Conservation (phyloP, 805 yeast species). For the Tetrapisispora phaffii region DNA sequence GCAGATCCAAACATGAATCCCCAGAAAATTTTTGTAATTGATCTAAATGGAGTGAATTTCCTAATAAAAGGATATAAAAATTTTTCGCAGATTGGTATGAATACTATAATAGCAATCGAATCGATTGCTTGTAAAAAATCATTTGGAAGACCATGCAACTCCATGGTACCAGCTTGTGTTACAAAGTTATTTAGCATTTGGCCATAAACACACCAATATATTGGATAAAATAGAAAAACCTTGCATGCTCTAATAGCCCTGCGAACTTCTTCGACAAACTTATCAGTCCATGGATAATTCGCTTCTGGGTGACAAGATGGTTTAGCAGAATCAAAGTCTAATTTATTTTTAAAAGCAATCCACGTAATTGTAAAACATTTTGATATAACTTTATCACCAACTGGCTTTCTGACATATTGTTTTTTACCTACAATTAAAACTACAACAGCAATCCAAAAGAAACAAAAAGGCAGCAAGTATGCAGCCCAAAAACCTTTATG, state of each 20-base stretch:
- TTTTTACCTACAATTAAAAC: constrained; percentile 46
- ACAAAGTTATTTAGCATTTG: constrained; percentile 68
- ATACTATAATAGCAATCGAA: constrained; percentile 63
- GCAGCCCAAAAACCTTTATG: constrained; percentile 68
- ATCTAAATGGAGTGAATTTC: constrained; percentile 45
- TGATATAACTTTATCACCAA: constrained; percentile 50
- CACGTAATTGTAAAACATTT: constrained; percentile 39
- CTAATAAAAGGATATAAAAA: constrained; percentile 46
- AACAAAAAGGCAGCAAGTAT: constrained; percentile 57
- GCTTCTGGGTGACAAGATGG: constrained; percentile 43
- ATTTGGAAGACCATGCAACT: constrained; percentile 68
- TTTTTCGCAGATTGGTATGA: constrained; percentile 62
- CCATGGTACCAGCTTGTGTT: constrained; percentile 66
- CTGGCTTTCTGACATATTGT: constrained; percentile 47
- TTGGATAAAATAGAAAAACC: constrained; percentile 59
- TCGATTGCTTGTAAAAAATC: constrained; percentile 70
- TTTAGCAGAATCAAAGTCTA: constrained; percentile 45
- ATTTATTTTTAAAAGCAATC: constrained; percentile 38
- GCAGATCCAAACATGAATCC: constrained; percentile 59
- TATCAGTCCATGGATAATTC: constrained; percentile 50
- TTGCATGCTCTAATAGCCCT: constrained; percentile 62
- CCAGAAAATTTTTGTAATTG: constrained; percentile 58
- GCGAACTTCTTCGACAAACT: constrained; percentile 62
- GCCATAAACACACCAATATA: constrained; percentile 66
- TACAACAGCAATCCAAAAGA: constrained; percentile 50